A percentile compares a stretch with the other conserved stretches of the same genome.
Conservation (phyloP, 2,329 filamentous ascomycete species). For the Paraphaeosphaeria sporulosa region DNA sequence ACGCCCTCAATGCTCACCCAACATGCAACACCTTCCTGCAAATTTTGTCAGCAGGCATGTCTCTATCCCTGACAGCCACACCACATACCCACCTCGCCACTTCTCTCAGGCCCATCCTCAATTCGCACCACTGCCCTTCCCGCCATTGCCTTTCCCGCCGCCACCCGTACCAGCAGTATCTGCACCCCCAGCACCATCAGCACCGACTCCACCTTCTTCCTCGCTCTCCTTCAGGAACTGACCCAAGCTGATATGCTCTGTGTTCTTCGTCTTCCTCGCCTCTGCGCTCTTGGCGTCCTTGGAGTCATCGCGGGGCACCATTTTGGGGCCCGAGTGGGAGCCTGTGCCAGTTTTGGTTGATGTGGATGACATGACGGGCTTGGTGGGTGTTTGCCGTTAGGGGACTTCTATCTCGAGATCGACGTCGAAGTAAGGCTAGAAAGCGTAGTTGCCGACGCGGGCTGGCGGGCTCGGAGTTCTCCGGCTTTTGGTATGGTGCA, state of each 20-base stretch:
- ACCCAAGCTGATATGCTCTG: background rate
- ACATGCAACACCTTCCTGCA: background rate
- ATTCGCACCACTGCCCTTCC: background rate
- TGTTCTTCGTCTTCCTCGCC: background rate
- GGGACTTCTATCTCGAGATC: background rate
- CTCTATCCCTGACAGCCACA: too few species aligned
- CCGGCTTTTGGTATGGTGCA: background rate
- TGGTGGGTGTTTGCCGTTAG: background rate
- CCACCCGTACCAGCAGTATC: background rate
- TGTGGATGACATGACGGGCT: background rate
- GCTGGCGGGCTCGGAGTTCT: background rate
- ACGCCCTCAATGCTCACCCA: background rate
- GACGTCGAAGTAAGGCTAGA: background rate
- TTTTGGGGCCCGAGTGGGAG: background rate
- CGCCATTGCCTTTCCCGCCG: background rate
- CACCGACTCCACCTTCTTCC: background rate
- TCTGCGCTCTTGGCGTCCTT: background rate
- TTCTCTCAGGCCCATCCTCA: background rate
- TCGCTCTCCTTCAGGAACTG: slow-evolving; percentile 3
- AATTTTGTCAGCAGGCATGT: background rate
- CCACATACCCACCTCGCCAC: background rate
- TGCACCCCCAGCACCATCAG: background rate
- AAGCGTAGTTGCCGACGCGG: background rate
- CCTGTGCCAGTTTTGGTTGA: background rate
- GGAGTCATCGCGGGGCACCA: background rate